A percentile compares a stretch with the other conserved stretches of the same genome.
These are phyloP conservation scores for Echeveria elegans DNA, from an alignment of 164 flowering plant species.

Conservation along the genomic window DNA sequence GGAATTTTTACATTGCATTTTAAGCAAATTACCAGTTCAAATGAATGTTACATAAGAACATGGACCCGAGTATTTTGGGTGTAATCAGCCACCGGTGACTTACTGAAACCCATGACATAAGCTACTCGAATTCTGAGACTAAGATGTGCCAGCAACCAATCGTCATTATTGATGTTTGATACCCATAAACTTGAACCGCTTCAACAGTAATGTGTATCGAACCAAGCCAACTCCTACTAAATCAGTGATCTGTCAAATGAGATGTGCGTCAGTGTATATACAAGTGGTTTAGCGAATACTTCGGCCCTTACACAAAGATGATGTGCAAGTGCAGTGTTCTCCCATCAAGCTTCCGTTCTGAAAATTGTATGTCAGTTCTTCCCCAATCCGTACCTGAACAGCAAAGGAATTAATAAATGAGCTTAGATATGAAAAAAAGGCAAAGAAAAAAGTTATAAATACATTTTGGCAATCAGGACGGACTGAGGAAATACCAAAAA, in stretches of 20 bases:
- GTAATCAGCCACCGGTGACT: neutral
- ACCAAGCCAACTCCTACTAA: neutral
- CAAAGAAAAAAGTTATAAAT: too few relatives aligned
- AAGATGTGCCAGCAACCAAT: neutral
- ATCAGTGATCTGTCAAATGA: neutral
- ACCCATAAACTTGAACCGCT: neutral
- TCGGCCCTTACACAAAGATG: conserved; percentile 70
- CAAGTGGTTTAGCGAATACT: neutral
- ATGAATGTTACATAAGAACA: neutral
- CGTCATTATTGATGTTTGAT: neutral
- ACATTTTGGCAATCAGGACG: conserved; percentile 7
- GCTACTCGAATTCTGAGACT: neutral
- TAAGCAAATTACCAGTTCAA: neutral
- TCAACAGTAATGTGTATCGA: neutral
- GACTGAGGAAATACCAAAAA: too few relatives aligned
- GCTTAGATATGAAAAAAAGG: neutral
- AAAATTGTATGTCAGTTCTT: conserved; percentile 68
- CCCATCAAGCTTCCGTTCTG: conserved; percentile 39
- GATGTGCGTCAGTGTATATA: neutral
- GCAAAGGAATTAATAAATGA: conserved; percentile 3
- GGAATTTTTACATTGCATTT: neutral
- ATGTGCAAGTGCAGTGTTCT: conserved; percentile 65
- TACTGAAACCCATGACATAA: neutral
- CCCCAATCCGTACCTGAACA: conserved; percentile 68
- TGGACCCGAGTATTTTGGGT: neutral